A percentile compares a stretch with the other conserved stretches of the same genome.
phyloP scores from a whole-genome alignment of 768 basidiomycete species.

The Boletus coccyginus region DNA sequence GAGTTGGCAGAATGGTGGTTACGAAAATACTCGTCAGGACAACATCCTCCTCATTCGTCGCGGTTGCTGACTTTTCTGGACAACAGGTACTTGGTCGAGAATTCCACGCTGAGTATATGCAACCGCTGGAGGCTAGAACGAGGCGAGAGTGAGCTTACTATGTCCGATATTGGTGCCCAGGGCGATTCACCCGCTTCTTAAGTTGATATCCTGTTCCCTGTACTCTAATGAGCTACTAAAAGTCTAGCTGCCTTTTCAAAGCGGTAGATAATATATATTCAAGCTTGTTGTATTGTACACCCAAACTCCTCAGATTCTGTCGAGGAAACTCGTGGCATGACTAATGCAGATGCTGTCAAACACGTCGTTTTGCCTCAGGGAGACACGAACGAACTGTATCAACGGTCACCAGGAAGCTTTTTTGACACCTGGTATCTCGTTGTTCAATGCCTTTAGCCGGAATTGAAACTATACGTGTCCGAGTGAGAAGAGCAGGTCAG shows the following conservation, averaged over 20 bases:
- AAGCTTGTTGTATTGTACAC: neutral
- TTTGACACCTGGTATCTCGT: conserved; percentile 82
- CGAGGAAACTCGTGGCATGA: neutral
- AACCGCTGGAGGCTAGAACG: conserved; percentile 90
- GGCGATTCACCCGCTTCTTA: conserved; percentile 30
- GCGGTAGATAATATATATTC: conserved; percentile 12
- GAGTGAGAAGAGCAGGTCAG: neutral
- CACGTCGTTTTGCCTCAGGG: neutral
- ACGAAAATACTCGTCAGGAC: conserved; percentile 67
- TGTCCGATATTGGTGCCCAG: conserved; percentile 48
- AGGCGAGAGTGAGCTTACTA: conserved; percentile 69
- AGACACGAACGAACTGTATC: neutral
- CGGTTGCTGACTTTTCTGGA: neutral
- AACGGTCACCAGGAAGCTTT: conserved; percentile 84
- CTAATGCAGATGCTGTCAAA: neutral
- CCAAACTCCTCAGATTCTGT: neutral
- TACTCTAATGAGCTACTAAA: conserved; percentile 5
- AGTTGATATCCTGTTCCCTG: conserved; percentile 1
- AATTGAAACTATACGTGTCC: conserved; percentile 74
- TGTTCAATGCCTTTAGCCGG: conserved; percentile 75
- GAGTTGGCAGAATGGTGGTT: conserved; percentile 85
- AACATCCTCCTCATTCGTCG: neutral
- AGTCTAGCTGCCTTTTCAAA: neutral
- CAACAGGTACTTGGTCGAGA: conserved; percentile 75
- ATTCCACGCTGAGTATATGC: conserved; percentile 60